Evolutionary conservation across 768 basidiomycete genomes (phyloP).

Genomic region (Saitozyma podzolica): DNA sequence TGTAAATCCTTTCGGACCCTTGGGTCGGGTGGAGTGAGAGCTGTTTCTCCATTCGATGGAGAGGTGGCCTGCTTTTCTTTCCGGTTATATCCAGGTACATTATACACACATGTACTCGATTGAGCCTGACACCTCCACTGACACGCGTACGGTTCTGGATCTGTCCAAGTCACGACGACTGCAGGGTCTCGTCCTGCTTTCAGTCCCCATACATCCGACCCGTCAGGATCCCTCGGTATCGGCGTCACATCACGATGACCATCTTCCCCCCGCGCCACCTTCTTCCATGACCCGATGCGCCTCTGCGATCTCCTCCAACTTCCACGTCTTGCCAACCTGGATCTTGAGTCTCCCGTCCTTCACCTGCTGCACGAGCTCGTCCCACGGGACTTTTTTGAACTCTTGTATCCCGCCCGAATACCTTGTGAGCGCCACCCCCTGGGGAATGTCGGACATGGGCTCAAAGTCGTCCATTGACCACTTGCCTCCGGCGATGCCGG

Average conservation of each 20-base stretch:
- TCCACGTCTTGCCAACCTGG: slow-evolving; percentile 8
- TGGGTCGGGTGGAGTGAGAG: too few relatives aligned
- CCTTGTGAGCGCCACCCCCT: slow-evolving; percentile 3
- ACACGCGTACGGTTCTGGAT: too few relatives aligned
- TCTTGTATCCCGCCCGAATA: slow-evolving; percentile 9
- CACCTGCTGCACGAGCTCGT: slow-evolving; percentile 7
- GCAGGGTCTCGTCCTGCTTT: too few relatives aligned
- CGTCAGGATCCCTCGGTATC: too few relatives aligned
- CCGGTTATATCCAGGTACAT: too few relatives aligned
- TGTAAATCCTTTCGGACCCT: too few relatives aligned
- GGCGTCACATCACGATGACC: slow-evolving; percentile 9
- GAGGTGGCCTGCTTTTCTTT: too few relatives aligned
- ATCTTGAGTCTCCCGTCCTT: slow-evolving; percentile 13
- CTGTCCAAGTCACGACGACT: too few relatives aligned
- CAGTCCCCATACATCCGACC: too few relatives aligned
- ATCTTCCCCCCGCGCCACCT: slow-evolving; percentile 14
- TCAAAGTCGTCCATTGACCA: slow-evolving; percentile 6
- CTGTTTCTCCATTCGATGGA: too few relatives aligned
- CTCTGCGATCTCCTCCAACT: slow-evolving; percentile 8
- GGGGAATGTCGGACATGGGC: slow-evolving; percentile 10
- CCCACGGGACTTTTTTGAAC: slow-evolving; percentile 5
- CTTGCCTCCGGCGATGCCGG: slow-evolving; percentile 6
- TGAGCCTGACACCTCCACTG: too few relatives aligned
- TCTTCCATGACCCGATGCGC: slow-evolving; percentile 16
- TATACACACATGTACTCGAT: too few relatives aligned